Percentiles rank a stretch among this genome's conserved stretches.
Evolutionary conservation across 768 basidiomycete species (phyloP).

Genomic region (Boletus edulis): DNA sequence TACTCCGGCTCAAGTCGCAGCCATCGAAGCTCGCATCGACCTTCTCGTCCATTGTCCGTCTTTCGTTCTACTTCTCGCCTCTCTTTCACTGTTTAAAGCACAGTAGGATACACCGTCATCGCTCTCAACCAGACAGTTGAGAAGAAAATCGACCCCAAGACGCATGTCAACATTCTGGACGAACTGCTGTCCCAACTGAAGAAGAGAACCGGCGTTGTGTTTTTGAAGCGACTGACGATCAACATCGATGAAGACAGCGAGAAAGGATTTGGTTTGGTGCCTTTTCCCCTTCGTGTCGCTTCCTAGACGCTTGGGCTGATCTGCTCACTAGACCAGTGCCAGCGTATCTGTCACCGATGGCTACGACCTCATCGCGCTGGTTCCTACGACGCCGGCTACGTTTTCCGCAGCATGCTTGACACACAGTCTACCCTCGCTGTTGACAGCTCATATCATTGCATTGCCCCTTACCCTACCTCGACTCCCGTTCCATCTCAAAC

Average conservation of each 20-base stretch:
- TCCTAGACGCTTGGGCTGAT: not conserved
- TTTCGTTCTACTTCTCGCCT: not conserved
- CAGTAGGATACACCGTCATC: conserved; percentile 87
- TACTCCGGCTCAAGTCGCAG: conserved; percentile 53
- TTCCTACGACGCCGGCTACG: conserved; percentile 67
- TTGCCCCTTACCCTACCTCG: conserved; percentile 77
- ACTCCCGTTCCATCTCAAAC: conserved; percentile 78
- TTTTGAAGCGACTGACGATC: conserved; percentile 77
- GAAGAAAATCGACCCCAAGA: conserved; percentile 69
- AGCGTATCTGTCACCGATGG: conserved; percentile 56
- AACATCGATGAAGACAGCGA: conserved; percentile 81
- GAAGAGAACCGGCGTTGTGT: conserved; percentile 56
- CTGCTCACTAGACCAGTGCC: conserved; percentile 58
- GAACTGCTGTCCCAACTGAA: conserved; percentile 58
- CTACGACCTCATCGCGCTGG: conserved; percentile 77
- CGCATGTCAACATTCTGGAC: conserved; percentile 63
- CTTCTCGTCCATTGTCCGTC: conserved; percentile 69
- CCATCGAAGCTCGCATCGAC: conserved; percentile 64
- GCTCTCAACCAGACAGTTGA: conserved; percentile 73
- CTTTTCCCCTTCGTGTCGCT: conserved; percentile 11
- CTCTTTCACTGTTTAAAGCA: conserved; percentile 6
- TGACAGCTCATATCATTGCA: conserved; percentile 79
- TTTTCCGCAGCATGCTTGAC: conserved; percentile 82
- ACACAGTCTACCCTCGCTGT: conserved; percentile 68
- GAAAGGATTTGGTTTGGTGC: conserved; percentile 79